These are phyloP conservation scores for Corchorus capsularis DNA, from an alignment of 345 rosid genomes.

Conservation along the genomic window DNA sequence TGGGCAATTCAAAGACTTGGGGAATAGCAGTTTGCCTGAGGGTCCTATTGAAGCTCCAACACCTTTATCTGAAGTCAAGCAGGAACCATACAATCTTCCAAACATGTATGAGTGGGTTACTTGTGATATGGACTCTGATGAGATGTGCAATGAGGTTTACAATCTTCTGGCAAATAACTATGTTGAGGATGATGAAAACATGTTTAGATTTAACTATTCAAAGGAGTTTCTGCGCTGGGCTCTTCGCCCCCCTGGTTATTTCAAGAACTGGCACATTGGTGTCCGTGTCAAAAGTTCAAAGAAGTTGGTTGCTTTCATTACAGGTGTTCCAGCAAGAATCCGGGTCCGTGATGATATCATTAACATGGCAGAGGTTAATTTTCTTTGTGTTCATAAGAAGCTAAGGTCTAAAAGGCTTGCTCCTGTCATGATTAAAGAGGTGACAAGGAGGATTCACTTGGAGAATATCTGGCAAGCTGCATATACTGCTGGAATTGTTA, in stretches of 20 bases:
- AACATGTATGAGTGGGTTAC: conserved; percentile 77
- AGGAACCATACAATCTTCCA: conserved; percentile 90
- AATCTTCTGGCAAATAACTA: conserved; percentile 79
- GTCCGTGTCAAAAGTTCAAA: conserved; percentile 79
- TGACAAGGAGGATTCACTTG: conserved; percentile 84
- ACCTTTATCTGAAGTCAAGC: conserved; percentile 71
- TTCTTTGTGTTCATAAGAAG: conserved; percentile 92
- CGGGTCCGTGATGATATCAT: conserved; percentile 69
- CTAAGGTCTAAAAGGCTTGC: conserved; percentile 94
- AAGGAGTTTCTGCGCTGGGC: conserved; percentile 97
- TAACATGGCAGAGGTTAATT: conserved; percentile 91
- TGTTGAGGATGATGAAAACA: conserved; percentile 93
- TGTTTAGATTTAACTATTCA: conserved; percentile 93
- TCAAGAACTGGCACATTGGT: conserved; percentile 83
- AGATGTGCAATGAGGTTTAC: conserved; percentile 73
- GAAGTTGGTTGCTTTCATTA: conserved; percentile 87
- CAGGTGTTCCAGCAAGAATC: conserved; percentile 87
- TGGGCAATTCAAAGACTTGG: conserved; percentile 76
- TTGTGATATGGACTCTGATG: conserved; percentile 76
- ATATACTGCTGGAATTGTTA: conserved; percentile 87
- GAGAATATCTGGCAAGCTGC: conserved; percentile 98
- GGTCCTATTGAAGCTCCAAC: conserved; percentile 76
- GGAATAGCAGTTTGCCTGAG: conserved; percentile 66
- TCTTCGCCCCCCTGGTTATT: conserved; percentile 76
- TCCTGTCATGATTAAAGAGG: conserved; percentile 97